A percentile compares a stretch with the other conserved stretches of the same genome.
Conservation (phyloP, 2,329 filamentous ascomycete species). For the Ophiostoma populinum region DNA sequence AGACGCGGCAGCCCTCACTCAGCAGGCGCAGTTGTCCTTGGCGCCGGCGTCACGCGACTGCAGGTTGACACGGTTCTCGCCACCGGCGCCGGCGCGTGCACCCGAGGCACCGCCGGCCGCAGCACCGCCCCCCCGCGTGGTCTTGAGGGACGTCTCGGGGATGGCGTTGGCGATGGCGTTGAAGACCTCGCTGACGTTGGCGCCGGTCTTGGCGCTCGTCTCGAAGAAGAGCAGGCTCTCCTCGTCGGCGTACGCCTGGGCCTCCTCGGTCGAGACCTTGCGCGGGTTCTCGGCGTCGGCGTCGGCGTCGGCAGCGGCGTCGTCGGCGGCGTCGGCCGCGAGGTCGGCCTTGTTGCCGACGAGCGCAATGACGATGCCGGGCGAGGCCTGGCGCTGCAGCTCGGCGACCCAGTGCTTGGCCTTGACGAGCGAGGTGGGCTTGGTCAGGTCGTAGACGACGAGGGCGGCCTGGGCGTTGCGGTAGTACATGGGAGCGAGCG, state of each 20-base stretch:
- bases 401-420: conserved; percentile 98
- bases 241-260: conserved; percentile 84
- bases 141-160: conserved; percentile 91
- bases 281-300: conserved; percentile 69
- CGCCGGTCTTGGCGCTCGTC: conserved; percentile 90
- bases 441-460: conserved; percentile 96
- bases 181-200: conserved; percentile 90
- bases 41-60: conserved; percentile 52
- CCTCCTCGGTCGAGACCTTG: conserved; percentile 82
- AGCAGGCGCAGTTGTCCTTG: conserved; percentile 89
- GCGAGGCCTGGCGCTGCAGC: conserved; percentile 86
- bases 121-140: conserved; percentile 41
- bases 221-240: conserved; percentile 92
- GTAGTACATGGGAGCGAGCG: conserved; percentile 97
- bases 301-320: conserved; percentile 38
- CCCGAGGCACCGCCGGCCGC: conserved; percentile 34
- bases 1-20: too few relatives aligned
- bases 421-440: conserved; percentile 86
- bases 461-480: conserved; percentile 95
- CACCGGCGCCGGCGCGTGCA: conserved; percentile 31
- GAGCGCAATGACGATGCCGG: conserved; percentile 90
- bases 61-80: conserved; percentile 65
- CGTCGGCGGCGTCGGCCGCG: conserved; percentile 26
- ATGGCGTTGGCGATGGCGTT: conserved; percentile 97
- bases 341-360: conserved; percentile 96